Percentiles rank a stretch among this genome's conserved stretches.
Evolutionary conservation across 2,329 filamentous ascomycete species (phyloP).

Genomic region (Colletotrichum acutatum): DNA sequence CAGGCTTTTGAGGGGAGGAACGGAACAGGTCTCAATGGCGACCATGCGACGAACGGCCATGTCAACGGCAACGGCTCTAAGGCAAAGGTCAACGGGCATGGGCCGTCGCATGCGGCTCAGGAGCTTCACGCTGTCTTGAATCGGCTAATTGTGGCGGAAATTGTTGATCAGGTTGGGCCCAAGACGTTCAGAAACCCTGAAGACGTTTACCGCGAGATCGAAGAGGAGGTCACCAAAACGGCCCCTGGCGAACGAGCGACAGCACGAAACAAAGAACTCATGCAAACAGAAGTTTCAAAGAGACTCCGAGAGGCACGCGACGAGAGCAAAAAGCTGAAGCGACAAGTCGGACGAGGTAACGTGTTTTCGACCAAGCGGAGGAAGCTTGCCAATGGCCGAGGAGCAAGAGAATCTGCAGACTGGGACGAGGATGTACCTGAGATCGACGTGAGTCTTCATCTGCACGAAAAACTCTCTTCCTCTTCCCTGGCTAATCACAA

Average conservation of each 20-base stretch:
- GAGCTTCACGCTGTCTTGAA: conserved; percentile 63
- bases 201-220: conserved; percentile 71
- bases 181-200: conserved; percentile 69
- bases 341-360: conserved; percentile 58
- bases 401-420: conserved; percentile 46
- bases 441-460: conserved; percentile 62
- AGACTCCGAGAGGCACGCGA: conserved; percentile 65
- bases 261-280: conserved; percentile 73
- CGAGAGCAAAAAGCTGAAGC: conserved; percentile 62
- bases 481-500: conserved; percentile 40
- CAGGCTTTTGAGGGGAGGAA: conserved; percentile 63
- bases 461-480: not conserved
- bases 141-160: conserved; percentile 71
- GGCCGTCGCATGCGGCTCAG: conserved; percentile 55
- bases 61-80: conserved; percentile 45
- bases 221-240: conserved; percentile 68
- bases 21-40: conserved; percentile 34
- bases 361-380: conserved; percentile 60
- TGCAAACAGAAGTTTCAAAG: conserved; percentile 65
- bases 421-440: conserved; percentile 54
- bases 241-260: conserved; percentile 50
- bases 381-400: conserved; percentile 62
- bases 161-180: conserved; percentile 72
- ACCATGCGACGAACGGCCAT: conserved; percentile 40
- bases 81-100: conserved; percentile 48